Evolutionary conservation across 805 yeast species (phyloP), one percentile per base, ranked within the genome.

Genomic region (Danielozyma ontarioensis): DNA sequence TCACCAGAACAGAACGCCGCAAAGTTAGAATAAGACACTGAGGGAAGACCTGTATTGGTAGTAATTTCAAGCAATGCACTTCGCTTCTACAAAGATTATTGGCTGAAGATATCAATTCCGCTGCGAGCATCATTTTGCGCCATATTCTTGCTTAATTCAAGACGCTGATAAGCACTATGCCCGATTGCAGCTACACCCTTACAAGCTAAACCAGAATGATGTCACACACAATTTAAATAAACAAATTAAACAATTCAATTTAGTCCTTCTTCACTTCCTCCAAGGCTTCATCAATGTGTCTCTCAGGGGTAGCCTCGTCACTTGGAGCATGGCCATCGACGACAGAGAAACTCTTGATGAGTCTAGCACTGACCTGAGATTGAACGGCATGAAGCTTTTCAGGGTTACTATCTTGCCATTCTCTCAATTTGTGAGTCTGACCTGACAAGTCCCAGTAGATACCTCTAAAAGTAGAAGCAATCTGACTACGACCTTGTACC

Each of bases 381-480:
- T 69, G 70, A n/a, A 82, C 84, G 19, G 77, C 83, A 49, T 84
- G 93, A 39, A 86, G 55, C 40, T 78, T 67, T 44, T 84, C 90
- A 2, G 93, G 93, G 46, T 85, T 76, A 3, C 61, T 62, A 14
- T 68, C 51, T 58, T 86, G 95, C 93, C 95, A 87, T 44, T 71
- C 80, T 42, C 72, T 68, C 37, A 87, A 64, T 56, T 84, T 87
- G 55, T 76, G 56, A 2, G 80, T 59, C 56, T 85, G 93, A 13
- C 95, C 95, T 17, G 82, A 64, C 27, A 74, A 45, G 54, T 87
- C 95, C 95, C 95, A 87, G 58, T 81, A 86, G 21, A 87, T 72
- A 33, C 95, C 95, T 47, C 94, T 72, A 13, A 68, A 42, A 1
- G 90, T 74, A 18, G 77, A 72, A 53, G 55, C 74, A 18, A 86